Evolutionary conservation across 2,329 filamentous ascomycete species (phyloP), one percentile per base, ranked within the genome.

Genomic region (Colletotrichum siamense): DNA sequence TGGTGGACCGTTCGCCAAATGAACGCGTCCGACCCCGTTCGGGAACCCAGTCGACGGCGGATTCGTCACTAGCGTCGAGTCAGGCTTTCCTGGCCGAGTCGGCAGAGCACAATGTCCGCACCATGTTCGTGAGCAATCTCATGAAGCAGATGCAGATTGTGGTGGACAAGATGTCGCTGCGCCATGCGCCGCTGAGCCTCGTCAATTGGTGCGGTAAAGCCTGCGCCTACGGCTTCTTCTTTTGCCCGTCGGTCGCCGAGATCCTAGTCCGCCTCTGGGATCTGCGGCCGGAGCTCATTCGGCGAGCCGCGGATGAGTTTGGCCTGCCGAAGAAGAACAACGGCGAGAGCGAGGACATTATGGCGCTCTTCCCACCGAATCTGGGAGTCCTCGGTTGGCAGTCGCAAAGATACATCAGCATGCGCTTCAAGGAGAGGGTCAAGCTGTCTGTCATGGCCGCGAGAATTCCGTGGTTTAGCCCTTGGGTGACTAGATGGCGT

Each of bases 211-310:
- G 95, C 70, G 96, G 95, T 76, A 98, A 97, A 85, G 95, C 95
- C 6, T 96, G 95, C 81, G 96, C 96, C 3, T 98, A 98, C 84
- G 96, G 95, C 34, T 98, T 98, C 84, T 97, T 96, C 86, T 98
- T 98, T 81, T 96, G 95, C 32, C 95, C 95, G 0, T 95, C 95
- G 6, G 91, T 98, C 71, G 94, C 95, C 9, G 95, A 98, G 81
- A 91, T 98, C 67, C 88, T 98, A 65, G 91, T 96, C 30, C 92
- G 95, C 18, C 87, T 98, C 7, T 98, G 96, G 96, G 92, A 91
- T 49, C 88, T 95, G 24, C 91, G 92, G 4, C 87, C 93, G 5
- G 92, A 93, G 73, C 87, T 92, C 57, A 89, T 98, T 81, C 92
- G 94, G 78, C 92, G 95, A 28, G 90, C 95, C 2, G 89, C 95